Base-by-base conservation (phyloP, 495 filamentous ascomycete species). In the Glonium stellatum region DNA sequence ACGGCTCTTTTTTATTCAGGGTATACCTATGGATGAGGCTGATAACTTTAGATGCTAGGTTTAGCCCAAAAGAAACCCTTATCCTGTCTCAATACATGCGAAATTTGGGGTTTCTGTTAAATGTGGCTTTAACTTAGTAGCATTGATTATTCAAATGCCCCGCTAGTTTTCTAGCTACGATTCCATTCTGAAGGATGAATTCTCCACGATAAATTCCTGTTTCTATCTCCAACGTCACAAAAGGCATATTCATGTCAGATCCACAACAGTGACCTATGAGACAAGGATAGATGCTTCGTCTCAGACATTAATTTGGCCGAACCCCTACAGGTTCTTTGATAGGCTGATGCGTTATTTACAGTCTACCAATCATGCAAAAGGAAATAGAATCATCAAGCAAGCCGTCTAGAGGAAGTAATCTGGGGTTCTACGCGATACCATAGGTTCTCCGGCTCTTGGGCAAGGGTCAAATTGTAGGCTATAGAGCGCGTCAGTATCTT, bases 381-480 rank as follows among this genome's bases (percentile, higher is more conserved):
- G 37, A 58, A 57, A 31, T n/a, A n/a, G 54, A 53, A 13, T 25
- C 19, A 35, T 52, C 49, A 39, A 55, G 22, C 18, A 42, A n/a
- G 27, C 23, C 31, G 18, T 77, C 76, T 87, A 97, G 70, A 97
- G 85, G 87, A 97, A 97, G 79, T 97, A 97, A 72, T 97, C 92
- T 25, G 92, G 92, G 65, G 92, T 97, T 64, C 86, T 84, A 77
- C 95, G 86, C 64, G 93, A 97, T 67, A 98, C 93, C 95, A 97
- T 97, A 13, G 93, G 93, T 72, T 98, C 93, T 59, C 93, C 93
- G 59, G 93, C 92, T 73, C 93, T 82, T 49, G 93, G 93, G 80
- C 93, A 97, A 60, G 93, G 93, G 72, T 98, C 93, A 77, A 98
- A 98, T 84, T 98, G 93, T 80, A 98, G 79, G 86, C 93, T 98